These are phyloP conservation scores for Aegilops umbellulata DNA, from an alignment of 176 grass and related monocot species.

Conservation along the genomic window DNA sequence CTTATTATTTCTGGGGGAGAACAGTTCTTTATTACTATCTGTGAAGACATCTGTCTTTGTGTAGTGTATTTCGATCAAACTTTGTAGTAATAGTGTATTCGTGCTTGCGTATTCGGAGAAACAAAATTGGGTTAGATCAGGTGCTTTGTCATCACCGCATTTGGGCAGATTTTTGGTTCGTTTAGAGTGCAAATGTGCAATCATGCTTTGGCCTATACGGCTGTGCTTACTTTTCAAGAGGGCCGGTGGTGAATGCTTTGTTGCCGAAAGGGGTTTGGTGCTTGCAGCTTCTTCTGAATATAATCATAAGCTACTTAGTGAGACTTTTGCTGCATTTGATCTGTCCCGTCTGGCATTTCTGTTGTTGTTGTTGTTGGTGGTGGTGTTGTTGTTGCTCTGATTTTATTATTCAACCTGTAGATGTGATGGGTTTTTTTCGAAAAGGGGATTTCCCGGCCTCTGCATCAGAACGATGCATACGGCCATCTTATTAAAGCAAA, in stretches of 20 bases:
- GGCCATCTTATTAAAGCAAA: too few relatives aligned
- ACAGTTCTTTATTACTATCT: too few relatives aligned
- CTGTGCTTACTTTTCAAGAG: neutral
- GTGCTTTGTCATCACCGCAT: neutral
- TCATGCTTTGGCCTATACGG: too few relatives aligned
- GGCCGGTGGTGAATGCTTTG: neutral
- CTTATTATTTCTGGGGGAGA: too few relatives aligned
- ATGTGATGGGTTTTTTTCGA: neutral
- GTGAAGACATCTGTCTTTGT: neutral
- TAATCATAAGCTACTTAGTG: slow-evolving; percentile 20
- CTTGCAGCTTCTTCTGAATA: neutral
- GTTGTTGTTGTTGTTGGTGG: too few relatives aligned
- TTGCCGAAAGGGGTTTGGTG: neutral
- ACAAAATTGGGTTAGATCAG: neutral
- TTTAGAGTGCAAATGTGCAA: too few relatives aligned
- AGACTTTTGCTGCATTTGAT: slow-evolving; percentile 4
- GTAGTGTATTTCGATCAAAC: neutral
- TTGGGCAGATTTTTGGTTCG: neutral
- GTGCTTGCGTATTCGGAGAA: slow-evolving; percentile 1
- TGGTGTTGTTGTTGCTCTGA: too few relatives aligned
- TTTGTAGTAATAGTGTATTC: neutral
- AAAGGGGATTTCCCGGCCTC: too few relatives aligned
- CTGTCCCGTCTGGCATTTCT: neutral
- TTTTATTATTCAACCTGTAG: neutral
- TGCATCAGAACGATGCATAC: too few relatives aligned